A percentile compares a stretch with the other conserved stretches of the same genome.
phyloP scores from a whole-genome alignment of 2,329 filamentous ascomycete species.

The Corinectria fuckeliana region DNA sequence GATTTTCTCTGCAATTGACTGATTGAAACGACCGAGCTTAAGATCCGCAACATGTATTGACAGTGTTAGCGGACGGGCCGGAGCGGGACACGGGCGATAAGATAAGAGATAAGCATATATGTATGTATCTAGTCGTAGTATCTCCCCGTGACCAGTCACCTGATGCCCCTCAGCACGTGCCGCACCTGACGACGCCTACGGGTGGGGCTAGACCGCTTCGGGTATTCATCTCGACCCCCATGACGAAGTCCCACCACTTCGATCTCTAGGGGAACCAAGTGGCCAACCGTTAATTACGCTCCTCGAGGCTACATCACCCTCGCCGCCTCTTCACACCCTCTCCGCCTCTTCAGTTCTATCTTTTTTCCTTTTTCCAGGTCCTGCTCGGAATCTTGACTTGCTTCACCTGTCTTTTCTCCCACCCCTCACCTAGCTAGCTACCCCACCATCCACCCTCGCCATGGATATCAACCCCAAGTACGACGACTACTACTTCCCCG shows the following conservation, averaged over 20 bases:
- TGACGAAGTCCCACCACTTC: slow-evolving; percentile 39
- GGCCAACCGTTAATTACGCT: slow-evolving; percentile 40
- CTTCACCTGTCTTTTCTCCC: slow-evolving; percentile 7
- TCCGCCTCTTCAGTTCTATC: slow-evolving; percentile 1
- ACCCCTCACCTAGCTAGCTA: slow-evolving; percentile 16
- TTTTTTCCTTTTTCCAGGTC: slow-evolving; percentile 4
- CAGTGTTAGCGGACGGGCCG: not conserved
- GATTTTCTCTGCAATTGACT: not conserved
- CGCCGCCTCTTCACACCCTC: not conserved
- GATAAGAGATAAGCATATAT: no score
- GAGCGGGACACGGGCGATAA: not conserved
- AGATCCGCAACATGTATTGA: not conserved
- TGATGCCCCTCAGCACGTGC: slow-evolving; percentile 15
- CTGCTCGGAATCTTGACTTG: slow-evolving; percentile 15
- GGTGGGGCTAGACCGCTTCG: slow-evolving; percentile 33
- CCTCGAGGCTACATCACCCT: slow-evolving; percentile 21
- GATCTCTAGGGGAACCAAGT: slow-evolving; percentile 39
- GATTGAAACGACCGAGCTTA: not conserved
- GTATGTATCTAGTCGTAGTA: no score
- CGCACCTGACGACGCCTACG: slow-evolving; percentile 19
- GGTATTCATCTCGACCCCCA: slow-evolving; percentile 36
- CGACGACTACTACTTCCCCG: slow-evolving; percentile 94
- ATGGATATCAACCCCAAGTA: slow-evolving; percentile 82
- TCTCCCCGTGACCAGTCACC: slow-evolving; percentile 23
- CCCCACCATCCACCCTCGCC: slow-evolving; percentile 40